Evolutionary conservation across 257 asterid species (phyloP).

Genomic region (Coffea canephora): DNA sequence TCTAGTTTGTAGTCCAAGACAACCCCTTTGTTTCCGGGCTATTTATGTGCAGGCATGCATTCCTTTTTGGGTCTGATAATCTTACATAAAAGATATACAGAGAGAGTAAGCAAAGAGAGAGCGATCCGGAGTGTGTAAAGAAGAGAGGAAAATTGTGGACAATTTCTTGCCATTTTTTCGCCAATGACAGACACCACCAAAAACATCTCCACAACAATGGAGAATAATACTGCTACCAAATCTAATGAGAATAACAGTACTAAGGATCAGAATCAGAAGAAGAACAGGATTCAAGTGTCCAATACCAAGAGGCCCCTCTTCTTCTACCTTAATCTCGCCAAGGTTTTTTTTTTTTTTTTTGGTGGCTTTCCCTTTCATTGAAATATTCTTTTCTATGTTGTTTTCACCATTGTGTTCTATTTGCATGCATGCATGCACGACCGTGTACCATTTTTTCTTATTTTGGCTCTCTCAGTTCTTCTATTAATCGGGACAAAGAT

Average conservation of each 20-base stretch:
- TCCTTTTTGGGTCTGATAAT: not conserved
- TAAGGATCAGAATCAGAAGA: slow-evolving; percentile 8
- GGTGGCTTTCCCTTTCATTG: not conserved
- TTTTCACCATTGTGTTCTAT: not conserved
- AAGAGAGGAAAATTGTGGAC: not conserved
- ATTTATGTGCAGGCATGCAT: not conserved
- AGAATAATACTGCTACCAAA: not conserved
- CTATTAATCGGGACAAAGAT: too few species aligned
- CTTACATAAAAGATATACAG: not conserved
- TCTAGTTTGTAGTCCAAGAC: not conserved
- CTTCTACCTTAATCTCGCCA: slow-evolving; percentile 29
- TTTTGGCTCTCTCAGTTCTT: not conserved
- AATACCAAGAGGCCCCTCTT: slow-evolving; percentile 25
- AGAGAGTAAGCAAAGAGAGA: not conserved
- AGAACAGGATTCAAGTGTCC: slow-evolving; percentile 27
- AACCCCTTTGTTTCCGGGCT: slow-evolving; percentile 9
- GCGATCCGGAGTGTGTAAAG: not conserved
- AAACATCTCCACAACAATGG: slow-evolving; percentile 10
- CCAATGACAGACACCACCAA: slow-evolving; percentile 7
- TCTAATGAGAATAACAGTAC: not conserved
- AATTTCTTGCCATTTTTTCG: slow-evolving; percentile 7
- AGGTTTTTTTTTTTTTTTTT: slow-evolving; percentile 4
- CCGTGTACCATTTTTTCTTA: not conserved
- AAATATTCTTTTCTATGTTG: not conserved
- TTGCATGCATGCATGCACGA: not conserved